Evolutionary conservation across 768 basidiomycete species (phyloP).

Genomic region (Baorangia bicolor): DNA sequence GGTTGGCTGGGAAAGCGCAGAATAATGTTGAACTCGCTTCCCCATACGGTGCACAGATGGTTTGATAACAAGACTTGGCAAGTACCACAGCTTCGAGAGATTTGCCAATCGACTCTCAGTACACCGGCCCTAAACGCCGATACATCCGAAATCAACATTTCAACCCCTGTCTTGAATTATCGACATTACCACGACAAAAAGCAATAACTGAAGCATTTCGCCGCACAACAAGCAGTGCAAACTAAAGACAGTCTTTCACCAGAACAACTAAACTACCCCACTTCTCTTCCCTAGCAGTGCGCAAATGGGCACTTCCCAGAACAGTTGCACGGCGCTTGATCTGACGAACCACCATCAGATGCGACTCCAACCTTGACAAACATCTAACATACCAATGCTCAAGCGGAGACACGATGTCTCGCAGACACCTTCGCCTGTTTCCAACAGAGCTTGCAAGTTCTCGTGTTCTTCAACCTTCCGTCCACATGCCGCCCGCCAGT

Average conservation of each 20-base stretch:
- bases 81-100: background rate
- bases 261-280: background rate
- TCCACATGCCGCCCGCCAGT: conserved; percentile 43
- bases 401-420: conserved; percentile 20
- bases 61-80: conserved; percentile 10
- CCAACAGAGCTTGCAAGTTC: conserved; percentile 24
- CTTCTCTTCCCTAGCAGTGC: conserved; percentile 4
- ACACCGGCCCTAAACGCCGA: conserved; percentile 29
- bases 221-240: background rate
- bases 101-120: background rate
- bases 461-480: conserved; percentile 29
- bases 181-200: background rate
- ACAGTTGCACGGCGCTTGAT: conserved; percentile 7
- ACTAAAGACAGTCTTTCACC: background rate
- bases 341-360: background rate
- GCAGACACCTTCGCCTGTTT: conserved; percentile 13
- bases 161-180: conserved; percentile 4
- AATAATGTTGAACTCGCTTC: conserved; percentile 44
- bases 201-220: background rate
- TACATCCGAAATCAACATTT: conserved; percentile 3
- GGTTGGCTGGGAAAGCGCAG: conserved; percentile 61
- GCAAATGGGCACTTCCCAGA: conserved; percentile 7
- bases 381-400: conserved; percentile 16
- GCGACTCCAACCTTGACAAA: background rate
- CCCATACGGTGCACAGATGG: conserved; percentile 17